These are phyloP conservation scores for Penstemon davidsonii DNA, from an alignment of 257 asterid species.

Conservation along the genomic window DNA sequence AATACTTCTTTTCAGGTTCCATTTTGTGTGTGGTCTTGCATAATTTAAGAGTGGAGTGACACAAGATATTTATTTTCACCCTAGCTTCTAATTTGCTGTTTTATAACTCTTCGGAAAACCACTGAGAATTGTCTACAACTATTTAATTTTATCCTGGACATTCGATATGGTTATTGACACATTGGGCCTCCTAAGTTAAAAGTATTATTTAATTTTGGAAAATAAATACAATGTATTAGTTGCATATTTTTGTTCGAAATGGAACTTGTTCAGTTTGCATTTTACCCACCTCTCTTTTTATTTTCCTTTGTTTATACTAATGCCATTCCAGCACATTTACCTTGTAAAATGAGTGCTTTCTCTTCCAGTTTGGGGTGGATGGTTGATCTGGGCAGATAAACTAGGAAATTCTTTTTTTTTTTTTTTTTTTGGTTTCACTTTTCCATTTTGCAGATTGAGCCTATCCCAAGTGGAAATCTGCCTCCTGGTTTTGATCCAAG, in stretches of 20 bases:
- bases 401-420: conserved; percentile 28
- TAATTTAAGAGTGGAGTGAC: no score
- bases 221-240: neutral
- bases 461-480: conserved; percentile 95
- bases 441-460: conserved; percentile 83
- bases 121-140: no score
- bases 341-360: conserved; percentile 1
- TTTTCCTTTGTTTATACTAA: neutral
- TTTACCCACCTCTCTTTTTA: neutral
- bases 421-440: conserved; percentile 21
- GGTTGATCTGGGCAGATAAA: neutral
- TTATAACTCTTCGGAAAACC: no score
- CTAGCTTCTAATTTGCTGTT: no score
- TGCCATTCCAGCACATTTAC: neutral
- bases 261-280: neutral
- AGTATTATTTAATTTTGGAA: no score
- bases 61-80: no score
- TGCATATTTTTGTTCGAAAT: neutral
- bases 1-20: no score
- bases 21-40: no score
- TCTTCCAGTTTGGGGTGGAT: conserved; percentile 22
- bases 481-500: conserved; percentile 99
- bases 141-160: no score
- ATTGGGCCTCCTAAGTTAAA: no score
- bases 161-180: no score